phyloP scores from a whole-genome alignment of 1,284 basidiomycete genomes.

The Ustilago hordei region DNA sequence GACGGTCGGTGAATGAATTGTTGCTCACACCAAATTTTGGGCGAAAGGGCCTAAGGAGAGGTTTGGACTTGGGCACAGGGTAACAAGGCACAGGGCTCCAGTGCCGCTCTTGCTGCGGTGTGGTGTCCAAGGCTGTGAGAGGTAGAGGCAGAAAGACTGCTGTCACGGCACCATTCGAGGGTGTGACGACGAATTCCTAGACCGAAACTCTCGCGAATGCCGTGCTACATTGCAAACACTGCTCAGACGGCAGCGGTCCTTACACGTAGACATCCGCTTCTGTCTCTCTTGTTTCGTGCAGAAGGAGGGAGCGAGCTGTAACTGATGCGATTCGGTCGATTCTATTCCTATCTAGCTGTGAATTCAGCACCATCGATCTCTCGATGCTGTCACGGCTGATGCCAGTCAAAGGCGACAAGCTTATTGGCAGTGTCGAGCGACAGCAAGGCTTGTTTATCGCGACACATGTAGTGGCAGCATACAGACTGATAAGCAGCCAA shows the following conservation, averaged over 20 bases:
- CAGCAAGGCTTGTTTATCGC: neutral
- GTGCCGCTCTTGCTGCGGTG: conserved; percentile 1
- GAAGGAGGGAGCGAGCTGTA: conserved; percentile 1
- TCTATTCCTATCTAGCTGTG: neutral
- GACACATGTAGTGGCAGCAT: neutral
- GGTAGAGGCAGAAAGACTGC: neutral
- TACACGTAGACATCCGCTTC: conserved; percentile 6
- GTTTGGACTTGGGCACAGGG: neutral
- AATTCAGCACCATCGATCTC: no score
- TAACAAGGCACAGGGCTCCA: conserved; percentile 9
- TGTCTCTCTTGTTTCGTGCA: conserved; percentile 2
- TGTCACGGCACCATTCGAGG: conserved; percentile 11
- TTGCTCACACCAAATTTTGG: conserved; percentile 4
- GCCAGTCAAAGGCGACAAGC: neutral
- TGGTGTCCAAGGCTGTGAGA: neutral
- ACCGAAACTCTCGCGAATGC: conserved; percentile 16
- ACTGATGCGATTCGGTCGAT: conserved; percentile 4
- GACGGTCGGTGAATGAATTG: conserved; percentile 26
- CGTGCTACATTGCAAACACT: neutral
- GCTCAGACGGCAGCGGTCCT: neutral
- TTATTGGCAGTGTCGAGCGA: conserved; percentile 6
- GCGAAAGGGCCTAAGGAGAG: neutral
- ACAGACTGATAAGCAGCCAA: neutral
- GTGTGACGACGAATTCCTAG: conserved; percentile 13
- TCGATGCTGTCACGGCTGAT: neutral